Conservation (phyloP, 768 basidiomycete species). For the Kwoniella pini region DNA sequence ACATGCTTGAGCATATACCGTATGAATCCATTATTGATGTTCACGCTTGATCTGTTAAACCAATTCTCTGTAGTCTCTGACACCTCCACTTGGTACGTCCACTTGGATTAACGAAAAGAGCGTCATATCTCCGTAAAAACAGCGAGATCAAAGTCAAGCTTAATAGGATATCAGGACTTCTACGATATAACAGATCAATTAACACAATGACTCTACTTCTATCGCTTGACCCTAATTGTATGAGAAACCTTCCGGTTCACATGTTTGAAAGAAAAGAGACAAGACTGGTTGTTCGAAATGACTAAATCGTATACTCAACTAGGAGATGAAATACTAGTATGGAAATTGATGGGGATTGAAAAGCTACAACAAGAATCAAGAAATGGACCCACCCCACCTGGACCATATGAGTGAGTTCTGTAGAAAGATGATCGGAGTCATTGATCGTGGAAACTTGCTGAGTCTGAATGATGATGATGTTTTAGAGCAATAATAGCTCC, state of each 20-base stretch:
- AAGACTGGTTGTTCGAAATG: too few relatives aligned
- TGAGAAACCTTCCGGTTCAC: too few relatives aligned
- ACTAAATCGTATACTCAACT: neutral
- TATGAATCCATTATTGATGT: too few relatives aligned
- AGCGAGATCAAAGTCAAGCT: too few relatives aligned
- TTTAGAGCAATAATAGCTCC: constrained; percentile 5
- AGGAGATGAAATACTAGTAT: neutral
- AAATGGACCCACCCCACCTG: constrained; percentile 2
- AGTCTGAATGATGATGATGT: neutral
- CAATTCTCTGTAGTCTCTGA: neutral
- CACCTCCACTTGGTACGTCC: constrained; percentile 7
- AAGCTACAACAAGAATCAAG: neutral
- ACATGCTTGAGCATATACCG: too few relatives aligned
- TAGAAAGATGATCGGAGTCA: too few relatives aligned
- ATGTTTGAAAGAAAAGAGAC: too few relatives aligned
- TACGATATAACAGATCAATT: too few relatives aligned
- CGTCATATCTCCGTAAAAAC: constrained; percentile 14
- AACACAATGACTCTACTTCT: too few relatives aligned
- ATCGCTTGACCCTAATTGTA: too few relatives aligned
- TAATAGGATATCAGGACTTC: too few relatives aligned
- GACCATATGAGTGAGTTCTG: constrained; percentile 13
- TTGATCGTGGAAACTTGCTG: neutral
- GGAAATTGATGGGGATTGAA: constrained; percentile 2
- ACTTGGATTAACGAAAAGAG: neutral
- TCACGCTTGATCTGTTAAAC: neutral